Conservation (phyloP, 2,329 filamentous ascomycete species). For the Shiraia bambusicola region DNA sequence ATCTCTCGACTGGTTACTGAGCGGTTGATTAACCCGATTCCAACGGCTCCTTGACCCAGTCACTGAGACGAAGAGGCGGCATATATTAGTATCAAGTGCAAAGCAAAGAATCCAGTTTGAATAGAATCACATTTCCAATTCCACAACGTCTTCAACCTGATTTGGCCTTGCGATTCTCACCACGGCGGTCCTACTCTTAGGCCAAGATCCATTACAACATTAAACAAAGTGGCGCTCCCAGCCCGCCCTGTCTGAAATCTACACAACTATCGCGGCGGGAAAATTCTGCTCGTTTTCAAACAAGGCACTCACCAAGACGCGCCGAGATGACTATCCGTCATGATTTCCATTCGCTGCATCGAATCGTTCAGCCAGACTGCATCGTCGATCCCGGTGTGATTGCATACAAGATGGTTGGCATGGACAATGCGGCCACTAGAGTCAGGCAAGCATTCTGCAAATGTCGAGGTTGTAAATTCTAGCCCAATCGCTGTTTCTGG, state of each 20-base stretch:
- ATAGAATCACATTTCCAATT: too few species aligned
- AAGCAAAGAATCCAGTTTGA: too few species aligned
- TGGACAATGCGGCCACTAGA: conserved; percentile 42
- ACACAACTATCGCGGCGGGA: conserved; percentile 41
- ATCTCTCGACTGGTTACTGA: too few species aligned
- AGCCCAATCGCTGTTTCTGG: conserved; percentile 49
- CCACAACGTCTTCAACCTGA: conserved; percentile 28
- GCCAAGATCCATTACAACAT: conserved; percentile 43
- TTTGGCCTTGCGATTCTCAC: conserved; percentile 37
- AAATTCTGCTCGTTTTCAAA: conserved; percentile 48
- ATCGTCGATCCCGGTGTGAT: conserved; percentile 45
- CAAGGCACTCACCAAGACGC: conserved; percentile 23
- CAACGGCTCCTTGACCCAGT: too few species aligned
- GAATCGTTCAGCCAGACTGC: conserved; percentile 49
- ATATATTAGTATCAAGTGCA: too few species aligned
- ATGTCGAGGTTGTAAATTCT: conserved; percentile 49
- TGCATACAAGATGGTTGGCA: conserved; percentile 47
- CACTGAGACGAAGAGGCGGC: too few species aligned
- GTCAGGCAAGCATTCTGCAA: conserved; percentile 39
- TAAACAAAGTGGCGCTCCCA: conserved; percentile 39
- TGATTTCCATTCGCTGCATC: conserved; percentile 38
- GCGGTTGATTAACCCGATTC: too few species aligned
- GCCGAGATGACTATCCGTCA: conserved; percentile 38
- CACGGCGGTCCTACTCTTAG: conserved; percentile 30
- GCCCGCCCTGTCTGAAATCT: conserved; percentile 24